These are phyloP conservation scores for Penicillium paneum DNA, from an alignment of 2,329 filamentous ascomycete genomes.

Conservation along the genomic window DNA sequence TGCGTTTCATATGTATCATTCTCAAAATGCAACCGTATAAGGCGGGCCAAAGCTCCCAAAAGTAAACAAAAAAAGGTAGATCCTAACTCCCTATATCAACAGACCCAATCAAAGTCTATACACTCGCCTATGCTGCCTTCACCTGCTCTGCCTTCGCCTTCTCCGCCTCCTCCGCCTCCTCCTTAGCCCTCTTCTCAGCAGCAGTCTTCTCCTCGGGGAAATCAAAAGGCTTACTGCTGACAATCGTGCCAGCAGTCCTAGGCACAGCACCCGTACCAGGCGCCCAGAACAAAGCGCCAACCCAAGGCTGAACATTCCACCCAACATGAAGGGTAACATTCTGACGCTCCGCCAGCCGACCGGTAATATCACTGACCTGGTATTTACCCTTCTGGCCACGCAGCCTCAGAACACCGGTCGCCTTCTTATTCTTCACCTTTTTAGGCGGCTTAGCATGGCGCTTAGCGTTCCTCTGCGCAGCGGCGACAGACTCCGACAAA, in stretches of 20 bases:
- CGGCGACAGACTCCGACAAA: background rate
- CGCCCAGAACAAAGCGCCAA: slow-evolving; percentile 83
- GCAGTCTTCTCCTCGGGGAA: slow-evolving; percentile 46
- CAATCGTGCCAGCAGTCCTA: slow-evolving; percentile 52
- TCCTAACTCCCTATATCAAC: background rate
- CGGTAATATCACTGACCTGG: slow-evolving; percentile 86
- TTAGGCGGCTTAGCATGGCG: slow-evolving; percentile 23
- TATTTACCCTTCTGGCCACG: slow-evolving; percentile 91
- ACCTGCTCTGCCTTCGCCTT: slow-evolving; percentile 7
- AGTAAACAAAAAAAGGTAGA: background rate
- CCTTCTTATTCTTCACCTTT: slow-evolving; percentile 9
- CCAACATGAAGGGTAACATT: slow-evolving; percentile 78
- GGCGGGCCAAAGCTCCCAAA: background rate
- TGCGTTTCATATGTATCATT: background rate
- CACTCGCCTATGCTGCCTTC: slow-evolving; percentile 6
- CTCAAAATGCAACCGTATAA: background rate
- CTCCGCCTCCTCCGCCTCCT: slow-evolving; percentile 14
- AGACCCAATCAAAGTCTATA: background rate
- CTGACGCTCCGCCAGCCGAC: slow-evolving; percentile 68
- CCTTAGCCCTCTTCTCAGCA: slow-evolving; percentile 17
- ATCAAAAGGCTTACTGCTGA: slow-evolving; percentile 51
- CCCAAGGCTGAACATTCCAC: slow-evolving; percentile 98
- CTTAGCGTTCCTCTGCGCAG: slow-evolving; percentile 24
- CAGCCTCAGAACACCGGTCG: slow-evolving; percentile 66
- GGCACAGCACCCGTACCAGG: slow-evolving; percentile 49